A percentile compares a stretch with the other conserved stretches of the same genome.
phyloP scores from a whole-genome alignment of 768 basidiomycete species.

The Boletus reticuloceps region DNA sequence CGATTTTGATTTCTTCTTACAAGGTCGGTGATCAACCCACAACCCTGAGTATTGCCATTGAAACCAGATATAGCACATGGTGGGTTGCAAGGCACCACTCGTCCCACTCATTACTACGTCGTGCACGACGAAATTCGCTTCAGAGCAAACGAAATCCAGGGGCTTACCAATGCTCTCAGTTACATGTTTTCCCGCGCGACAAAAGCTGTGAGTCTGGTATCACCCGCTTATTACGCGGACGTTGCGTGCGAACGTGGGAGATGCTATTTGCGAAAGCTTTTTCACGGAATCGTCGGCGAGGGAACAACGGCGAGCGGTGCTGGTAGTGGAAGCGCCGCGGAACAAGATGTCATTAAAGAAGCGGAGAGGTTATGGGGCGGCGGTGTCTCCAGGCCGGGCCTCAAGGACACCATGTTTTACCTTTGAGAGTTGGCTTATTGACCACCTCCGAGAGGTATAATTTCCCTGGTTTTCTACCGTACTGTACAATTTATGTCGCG shows the following conservation, averaged over 20 bases:
- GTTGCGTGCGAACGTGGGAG: constrained; percentile 53
- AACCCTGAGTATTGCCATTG: neutral
- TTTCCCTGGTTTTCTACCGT: neutral
- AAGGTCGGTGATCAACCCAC: constrained; percentile 31
- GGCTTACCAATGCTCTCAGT: constrained; percentile 51
- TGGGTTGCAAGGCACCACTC: constrained; percentile 46
- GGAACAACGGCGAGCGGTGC: constrained; percentile 32
- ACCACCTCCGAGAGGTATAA: neutral
- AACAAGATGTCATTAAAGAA: constrained; percentile 52
- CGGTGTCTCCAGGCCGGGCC: constrained; percentile 45
- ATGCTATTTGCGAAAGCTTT: constrained; percentile 49
- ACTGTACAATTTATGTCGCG: neutral
- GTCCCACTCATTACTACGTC: constrained; percentile 55
- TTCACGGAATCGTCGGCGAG: constrained; percentile 34
- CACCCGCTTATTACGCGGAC: constrained; percentile 43
- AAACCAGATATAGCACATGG: constrained; percentile 34
- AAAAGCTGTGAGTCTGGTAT: constrained; percentile 38
- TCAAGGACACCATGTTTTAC: constrained; percentile 79
- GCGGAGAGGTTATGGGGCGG: constrained; percentile 53
- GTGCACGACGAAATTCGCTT: constrained; percentile 54
- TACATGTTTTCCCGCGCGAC: constrained; percentile 64
- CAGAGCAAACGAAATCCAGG: constrained; percentile 48
- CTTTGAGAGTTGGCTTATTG: constrained; percentile 38
- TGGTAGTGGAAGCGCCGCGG: constrained; percentile 37
- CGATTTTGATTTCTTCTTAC: constrained; percentile 55